A percentile compares a stretch with the other conserved stretches of the same genome.
These are phyloP conservation scores for Lantana camara DNA, from an alignment of 257 asterid genomes.

Conservation along the genomic window DNA sequence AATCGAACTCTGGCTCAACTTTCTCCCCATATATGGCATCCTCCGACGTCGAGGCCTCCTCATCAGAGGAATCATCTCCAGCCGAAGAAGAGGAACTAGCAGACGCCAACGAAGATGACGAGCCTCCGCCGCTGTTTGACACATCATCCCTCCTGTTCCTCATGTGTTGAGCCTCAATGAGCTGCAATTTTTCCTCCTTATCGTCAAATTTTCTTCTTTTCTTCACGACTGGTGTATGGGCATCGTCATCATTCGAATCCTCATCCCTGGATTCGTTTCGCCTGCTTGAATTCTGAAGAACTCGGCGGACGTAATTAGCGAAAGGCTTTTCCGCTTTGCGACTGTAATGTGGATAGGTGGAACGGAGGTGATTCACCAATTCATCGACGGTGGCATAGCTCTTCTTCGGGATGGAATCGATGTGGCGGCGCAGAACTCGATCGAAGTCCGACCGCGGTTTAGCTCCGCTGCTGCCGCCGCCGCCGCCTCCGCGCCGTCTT, in stretches of 20 bases:
- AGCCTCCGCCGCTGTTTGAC: constrained; percentile 33
- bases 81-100: constrained; percentile 29
- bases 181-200: constrained; percentile 56
- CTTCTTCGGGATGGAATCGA: constrained; percentile 37
- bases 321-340: constrained; percentile 60
- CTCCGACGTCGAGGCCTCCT: constrained; percentile 50
- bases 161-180: constrained; percentile 52
- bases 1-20: constrained; percentile 63
- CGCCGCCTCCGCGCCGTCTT: constrained; percentile 24
- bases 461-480: constrained; percentile 24
- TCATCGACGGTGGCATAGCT: constrained; percentile 47
- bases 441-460: constrained; percentile 25
- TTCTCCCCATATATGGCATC: constrained; percentile 65
- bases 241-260: constrained; percentile 24
- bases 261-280: constrained; percentile 13
- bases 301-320: constrained; percentile 43
- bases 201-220: constrained; percentile 37
- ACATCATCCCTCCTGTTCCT: constrained; percentile 26
- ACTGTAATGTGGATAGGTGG: constrained; percentile 46
- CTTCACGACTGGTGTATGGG: constrained; percentile 20
- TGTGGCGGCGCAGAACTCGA: constrained; percentile 47
- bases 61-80: constrained; percentile 35
- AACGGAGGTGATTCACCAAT: constrained; percentile 67
- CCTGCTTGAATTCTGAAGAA: constrained; percentile 24
- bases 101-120: constrained; percentile 48